Evolutionary conservation across 257 asterid species (phyloP), one percentile per base, ranked within the genome.

Genomic region (Solanum sejunctum): DNA sequence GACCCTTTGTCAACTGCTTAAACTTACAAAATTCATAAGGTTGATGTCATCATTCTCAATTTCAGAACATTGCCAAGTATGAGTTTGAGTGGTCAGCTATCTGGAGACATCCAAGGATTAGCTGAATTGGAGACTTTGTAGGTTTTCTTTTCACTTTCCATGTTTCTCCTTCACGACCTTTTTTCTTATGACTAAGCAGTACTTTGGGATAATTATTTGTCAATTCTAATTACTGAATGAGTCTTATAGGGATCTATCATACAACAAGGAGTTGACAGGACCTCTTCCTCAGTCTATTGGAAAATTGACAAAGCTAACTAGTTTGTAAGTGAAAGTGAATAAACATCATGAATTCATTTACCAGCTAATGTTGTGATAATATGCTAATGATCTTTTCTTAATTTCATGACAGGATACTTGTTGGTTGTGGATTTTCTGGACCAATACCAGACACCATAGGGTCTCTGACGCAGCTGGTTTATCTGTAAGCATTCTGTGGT

Each of bases 381-480:
- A 60, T 78, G 61, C 66, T 23, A 60, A 60, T 21, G 84, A 70
- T 71, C 77, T 15, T 85, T 60, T 12, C 78, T 84, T 58, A 66
- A 32, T 84, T 69, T 80, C 36, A 78, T 89, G 88, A 86, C 95
- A 96, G 98, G 86, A 88, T 90, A 72, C 92, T 95, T 10, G 90
- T 91, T 63, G 98, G 98, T 36, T 95, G 99, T 86, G 91, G 98
- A 75, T 96, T 96, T 88, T 85, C 89, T 28, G 97, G 98, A 85
- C 85, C 57, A 9, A 91, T 97, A 84, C 98, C 99, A 9, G 28
- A 89, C 72, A 84, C 95, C 16, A 92, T 97, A 54, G 99, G 99
- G 86, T 89, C 93, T 79, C 90, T 97, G 32, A 87, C 85, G 64
- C 85, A 85, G 83, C 89, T 97, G 85, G 88, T 83, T 83, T 91